A percentile compares a stretch with the other conserved stretches of the same genome.
Conservation (phyloP, 257 asterid species). For the Solanum habrochaites region DNA sequence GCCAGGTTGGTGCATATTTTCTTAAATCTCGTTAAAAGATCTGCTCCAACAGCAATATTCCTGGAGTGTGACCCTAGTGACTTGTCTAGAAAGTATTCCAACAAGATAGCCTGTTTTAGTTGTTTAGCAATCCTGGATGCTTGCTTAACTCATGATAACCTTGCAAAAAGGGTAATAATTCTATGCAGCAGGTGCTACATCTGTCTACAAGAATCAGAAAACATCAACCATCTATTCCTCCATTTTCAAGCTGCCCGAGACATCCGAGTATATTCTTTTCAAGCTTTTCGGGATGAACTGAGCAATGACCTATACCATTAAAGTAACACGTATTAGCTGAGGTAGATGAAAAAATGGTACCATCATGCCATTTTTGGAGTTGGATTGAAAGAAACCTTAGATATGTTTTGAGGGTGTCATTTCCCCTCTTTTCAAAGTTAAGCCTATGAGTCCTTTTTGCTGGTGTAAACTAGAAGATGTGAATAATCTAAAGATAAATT, state of each 20-base stretch:
- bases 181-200: neutral
- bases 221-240: neutral
- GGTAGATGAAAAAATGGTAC: neutral
- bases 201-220: neutral
- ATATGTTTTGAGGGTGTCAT: neutral
- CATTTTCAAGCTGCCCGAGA: neutral
- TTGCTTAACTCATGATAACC: neutral
- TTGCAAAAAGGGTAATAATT: neutral
- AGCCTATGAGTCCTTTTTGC: neutral
- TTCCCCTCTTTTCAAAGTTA: neutral
- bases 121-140: neutral
- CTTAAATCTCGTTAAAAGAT: neutral
- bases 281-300: neutral
- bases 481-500: neutral
- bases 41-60: neutral
- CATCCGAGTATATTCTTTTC: neutral
- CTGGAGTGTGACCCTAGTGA: neutral
- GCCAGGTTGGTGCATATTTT: neutral
- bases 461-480: neutral
- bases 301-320: neutral
- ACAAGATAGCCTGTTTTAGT: neutral
- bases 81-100: neutral
- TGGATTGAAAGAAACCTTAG: neutral
- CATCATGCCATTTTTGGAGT: neutral
- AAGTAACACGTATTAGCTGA: neutral